phyloP scores from a whole-genome alignment of 345 rosid species.

The thale cress (Arabidopsis thaliana) region TAIR10.1 NC_003070.9:254001-254500 shows the following conservation, averaged over 20 bases:
- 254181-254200: slow-evolving; percentile 77
- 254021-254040: slow-evolving; percentile 62
- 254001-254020: slow-evolving; percentile 47
- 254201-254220: slow-evolving; percentile 61
- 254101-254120: slow-evolving; percentile 62
- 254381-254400: slow-evolving; percentile 56
- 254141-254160: slow-evolving; percentile 56
- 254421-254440: slow-evolving; percentile 62
- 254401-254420: slow-evolving; percentile 54
- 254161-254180: slow-evolving; percentile 74
- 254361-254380: slow-evolving; percentile 61
- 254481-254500: background rate
- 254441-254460: slow-evolving; percentile 62
- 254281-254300: slow-evolving; percentile 68
- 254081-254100: slow-evolving; percentile 62
- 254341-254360: slow-evolving; percentile 72
- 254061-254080: slow-evolving; percentile 77
- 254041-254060: slow-evolving; percentile 57
- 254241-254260: slow-evolving; percentile 51
- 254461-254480: slow-evolving; percentile 40
- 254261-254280: slow-evolving; percentile 47
- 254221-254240: slow-evolving; percentile 56
- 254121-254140: slow-evolving; percentile 62
- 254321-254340: slow-evolving; percentile 56
- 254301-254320: slow-evolving; percentile 62